Percentiles rank a stretch among this genome's conserved stretches.
phyloP scores from a whole-genome alignment of 192 early-diverging fungal species.

The Mortierella antarctica region DNA sequence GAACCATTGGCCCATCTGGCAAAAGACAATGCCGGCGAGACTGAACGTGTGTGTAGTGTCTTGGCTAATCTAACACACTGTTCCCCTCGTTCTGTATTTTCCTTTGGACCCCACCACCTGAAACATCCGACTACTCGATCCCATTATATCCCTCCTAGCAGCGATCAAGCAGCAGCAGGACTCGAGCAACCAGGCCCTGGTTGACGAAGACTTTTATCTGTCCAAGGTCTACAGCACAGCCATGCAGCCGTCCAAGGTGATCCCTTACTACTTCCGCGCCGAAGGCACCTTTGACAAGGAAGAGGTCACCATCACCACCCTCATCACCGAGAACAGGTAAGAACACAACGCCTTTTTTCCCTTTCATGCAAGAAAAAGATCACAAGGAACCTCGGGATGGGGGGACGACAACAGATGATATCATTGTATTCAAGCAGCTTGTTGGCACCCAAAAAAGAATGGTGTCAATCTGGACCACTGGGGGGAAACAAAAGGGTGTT shows the following conservation, averaged over 20 bases:
- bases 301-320: conserved; percentile 68
- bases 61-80: neutral
- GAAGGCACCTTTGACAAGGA: conserved; percentile 57
- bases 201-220: conserved; percentile 64
- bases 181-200: conserved; percentile 1
- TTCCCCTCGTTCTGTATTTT: neutral
- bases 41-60: no score
- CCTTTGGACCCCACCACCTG: neutral
- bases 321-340: conserved; percentile 68
- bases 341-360: neutral
- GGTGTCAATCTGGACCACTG: no score
- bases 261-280: conserved; percentile 69
- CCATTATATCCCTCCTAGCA: neutral
- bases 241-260: conserved; percentile 70
- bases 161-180: neutral
- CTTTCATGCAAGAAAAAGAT: neutral
- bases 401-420: no score
- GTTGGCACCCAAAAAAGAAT: no score
- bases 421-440: no score
- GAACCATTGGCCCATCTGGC: neutral
- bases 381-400: neutral
- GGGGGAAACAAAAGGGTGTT: no score
- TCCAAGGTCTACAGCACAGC: conserved; percentile 68
- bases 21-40: no score
- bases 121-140: no score